A percentile compares a stretch with the other conserved stretches of the same genome.
Conservation (phyloP, 306 rosid genomes). For the Quercus berberidifolia region DNA sequence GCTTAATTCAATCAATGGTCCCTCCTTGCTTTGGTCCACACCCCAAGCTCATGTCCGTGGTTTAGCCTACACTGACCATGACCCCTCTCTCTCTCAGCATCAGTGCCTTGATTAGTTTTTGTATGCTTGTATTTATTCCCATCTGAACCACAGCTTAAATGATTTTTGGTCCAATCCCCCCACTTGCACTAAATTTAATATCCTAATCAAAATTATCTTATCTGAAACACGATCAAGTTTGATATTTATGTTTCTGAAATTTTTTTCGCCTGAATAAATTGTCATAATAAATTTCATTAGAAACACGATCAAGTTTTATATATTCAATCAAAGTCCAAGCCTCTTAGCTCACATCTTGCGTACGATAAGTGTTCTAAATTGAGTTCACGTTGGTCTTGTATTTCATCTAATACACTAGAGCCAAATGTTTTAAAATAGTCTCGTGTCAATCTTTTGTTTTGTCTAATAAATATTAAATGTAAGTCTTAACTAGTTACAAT, state of each 20-base stretch:
- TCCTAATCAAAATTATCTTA: neutral
- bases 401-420: too few species aligned
- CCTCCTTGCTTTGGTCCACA: conserved; percentile 42
- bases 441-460: too few species aligned
- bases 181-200: conserved; percentile 24
- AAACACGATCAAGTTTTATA: too few species aligned
- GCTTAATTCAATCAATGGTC: conserved; percentile 38
- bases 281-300: neutral
- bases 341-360: too few species aligned
- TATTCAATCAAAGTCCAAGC: too few species aligned
- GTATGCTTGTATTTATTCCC: conserved; percentile 37
- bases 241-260: neutral
- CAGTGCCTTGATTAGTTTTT: conserved; percentile 27
- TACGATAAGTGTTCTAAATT: too few species aligned
- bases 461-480: too few species aligned
- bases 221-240: neutral
- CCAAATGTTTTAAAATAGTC: too few species aligned
- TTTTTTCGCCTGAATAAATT: conserved; percentile 42
- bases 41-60: conserved; percentile 65
- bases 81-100: conserved; percentile 25
- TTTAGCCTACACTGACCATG: conserved; percentile 69
- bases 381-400: too few species aligned
- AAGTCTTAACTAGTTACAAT: too few species aligned
- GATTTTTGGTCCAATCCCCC: conserved; percentile 28
- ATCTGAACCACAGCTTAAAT: conserved; percentile 18